Percentiles rank a stretch among this genome's conserved stretches.
phyloP scores from a whole-genome alignment of 108 stramenopile species.

The Skeletonema menzelii region DNA sequence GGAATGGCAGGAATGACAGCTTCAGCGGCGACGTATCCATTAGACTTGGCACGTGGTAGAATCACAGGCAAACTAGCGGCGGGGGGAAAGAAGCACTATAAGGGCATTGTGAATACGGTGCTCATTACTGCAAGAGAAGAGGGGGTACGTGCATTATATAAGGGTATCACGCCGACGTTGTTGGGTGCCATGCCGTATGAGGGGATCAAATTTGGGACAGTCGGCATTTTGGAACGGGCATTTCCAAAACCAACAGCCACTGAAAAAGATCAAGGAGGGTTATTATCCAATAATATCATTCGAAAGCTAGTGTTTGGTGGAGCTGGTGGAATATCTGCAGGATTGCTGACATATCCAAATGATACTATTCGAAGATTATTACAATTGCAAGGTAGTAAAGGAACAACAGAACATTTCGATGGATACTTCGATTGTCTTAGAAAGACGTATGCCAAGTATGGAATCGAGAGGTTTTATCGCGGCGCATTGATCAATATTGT shows the following conservation, averaged over 20 bases:
- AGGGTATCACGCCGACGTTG: constrained; percentile 81
- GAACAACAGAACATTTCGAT: constrained; percentile 57
- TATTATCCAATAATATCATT: constrained; percentile 14
- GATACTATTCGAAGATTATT: constrained; percentile 87
- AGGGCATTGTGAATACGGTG: constrained; percentile 74
- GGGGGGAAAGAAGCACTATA: constrained; percentile 61
- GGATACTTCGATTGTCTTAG: constrained; percentile 86
- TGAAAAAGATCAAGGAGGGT: constrained; percentile 5
- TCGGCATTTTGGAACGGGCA: constrained; percentile 72
- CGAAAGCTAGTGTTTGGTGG: constrained; percentile 86
- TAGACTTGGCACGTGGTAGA: constrained; percentile 86
- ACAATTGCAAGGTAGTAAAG: constrained; percentile 88
- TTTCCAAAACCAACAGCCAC: constrained; percentile 48
- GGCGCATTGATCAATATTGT: constrained; percentile 78
- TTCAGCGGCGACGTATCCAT: constrained; percentile 78
- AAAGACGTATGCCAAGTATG: constrained; percentile 64
- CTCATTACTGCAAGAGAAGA: constrained; percentile 77
- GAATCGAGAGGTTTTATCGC: constrained; percentile 75
- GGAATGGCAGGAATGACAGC: constrained; percentile 88
- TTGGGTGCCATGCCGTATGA: constrained; percentile 89
- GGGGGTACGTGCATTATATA: constrained; percentile 76
- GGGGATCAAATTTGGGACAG: constrained; percentile 92
- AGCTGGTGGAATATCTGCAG: constrained; percentile 79
- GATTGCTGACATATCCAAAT: constrained; percentile 86
- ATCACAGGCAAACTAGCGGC: constrained; percentile 81